Conservation (phyloP, 2,329 filamentous ascomycete genomes). For the Sclerotinia subarctica region DNA sequence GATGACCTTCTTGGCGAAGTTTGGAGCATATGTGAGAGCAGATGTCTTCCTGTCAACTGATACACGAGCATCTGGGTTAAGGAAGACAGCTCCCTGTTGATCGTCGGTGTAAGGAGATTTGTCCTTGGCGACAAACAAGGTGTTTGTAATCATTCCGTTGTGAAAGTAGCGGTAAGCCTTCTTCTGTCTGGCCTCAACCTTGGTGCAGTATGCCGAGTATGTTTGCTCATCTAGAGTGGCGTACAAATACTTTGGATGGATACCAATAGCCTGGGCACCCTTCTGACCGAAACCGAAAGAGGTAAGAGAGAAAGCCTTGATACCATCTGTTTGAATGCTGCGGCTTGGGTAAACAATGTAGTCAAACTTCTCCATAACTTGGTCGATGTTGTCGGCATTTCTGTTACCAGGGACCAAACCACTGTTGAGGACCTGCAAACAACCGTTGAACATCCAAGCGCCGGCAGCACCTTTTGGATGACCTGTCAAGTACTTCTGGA, state of each 20-base stretch:
- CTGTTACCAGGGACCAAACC: conserved; percentile 95
- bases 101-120: conserved; percentile 86
- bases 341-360: conserved; percentile 96
- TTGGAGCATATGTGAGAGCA: conserved; percentile 67
- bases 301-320: conserved; percentile 98
- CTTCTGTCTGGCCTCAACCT: conserved; percentile 93
- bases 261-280: conserved; percentile 93
- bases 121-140: conserved; percentile 91
- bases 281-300: conserved; percentile 99
- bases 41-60: conserved; percentile 81
- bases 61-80: conserved; percentile 91
- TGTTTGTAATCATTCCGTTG: conserved; percentile 97
- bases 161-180: conserved; percentile 99
- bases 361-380: conserved; percentile 95
- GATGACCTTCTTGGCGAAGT: conserved; percentile 58
- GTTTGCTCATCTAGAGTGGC: conserved; percentile 86
- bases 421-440: conserved; percentile 88
- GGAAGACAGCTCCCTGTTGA: conserved; percentile 81
- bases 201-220: conserved; percentile 77
- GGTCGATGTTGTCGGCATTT: conserved; percentile 96
- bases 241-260: conserved; percentile 94
- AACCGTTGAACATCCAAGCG: conserved; percentile 99
- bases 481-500: conserved; percentile 98
- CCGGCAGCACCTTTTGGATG: conserved; percentile 99
- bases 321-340: conserved; percentile 91